Evolutionary conservation across 2,329 filamentous ascomycete genomes (phyloP).

Genomic region (Exophiala alcalophila): DNA sequence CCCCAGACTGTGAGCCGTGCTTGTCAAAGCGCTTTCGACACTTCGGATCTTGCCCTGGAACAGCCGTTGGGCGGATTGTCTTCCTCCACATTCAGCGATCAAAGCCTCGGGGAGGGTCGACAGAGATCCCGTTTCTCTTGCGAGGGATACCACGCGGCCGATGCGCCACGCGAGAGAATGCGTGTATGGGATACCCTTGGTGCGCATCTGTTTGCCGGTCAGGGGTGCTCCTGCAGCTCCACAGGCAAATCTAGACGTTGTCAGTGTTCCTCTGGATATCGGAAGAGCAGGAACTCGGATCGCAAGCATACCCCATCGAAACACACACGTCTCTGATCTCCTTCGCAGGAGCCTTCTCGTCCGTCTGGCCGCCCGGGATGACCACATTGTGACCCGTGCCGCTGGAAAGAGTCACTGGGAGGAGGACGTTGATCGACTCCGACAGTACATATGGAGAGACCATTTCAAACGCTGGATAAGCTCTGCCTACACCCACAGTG

Average conservation of each 20-base stretch:
- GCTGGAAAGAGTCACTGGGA: slow-evolving; percentile 17
- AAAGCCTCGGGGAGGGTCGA: slow-evolving; percentile 58
- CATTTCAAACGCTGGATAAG: slow-evolving; percentile 46
- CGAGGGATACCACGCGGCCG: slow-evolving; percentile 55
- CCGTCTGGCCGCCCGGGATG: slow-evolving; percentile 42
- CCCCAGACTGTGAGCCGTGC: slow-evolving; percentile 57
- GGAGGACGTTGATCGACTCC: slow-evolving; percentile 28
- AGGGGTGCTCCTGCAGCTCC: slow-evolving; percentile 43
- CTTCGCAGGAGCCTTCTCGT: slow-evolving; percentile 41
- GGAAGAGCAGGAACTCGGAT: slow-evolving; percentile 43
- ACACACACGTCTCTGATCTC: slow-evolving; percentile 13
- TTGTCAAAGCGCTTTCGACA: slow-evolving; percentile 52
- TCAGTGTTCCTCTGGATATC: slow-evolving; percentile 45
- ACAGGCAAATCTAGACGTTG: slow-evolving; percentile 38
- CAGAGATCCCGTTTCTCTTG: slow-evolving; percentile 34
- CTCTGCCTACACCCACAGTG: slow-evolving; percentile 38
- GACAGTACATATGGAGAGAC: slow-evolving; percentile 43
- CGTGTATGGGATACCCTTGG: slow-evolving; percentile 42
- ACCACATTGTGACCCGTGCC: slow-evolving; percentile 43
- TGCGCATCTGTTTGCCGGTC: slow-evolving; percentile 37
- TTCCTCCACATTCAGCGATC: slow-evolving; percentile 44
- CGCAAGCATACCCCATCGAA: slow-evolving; percentile 29
- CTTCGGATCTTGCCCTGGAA: slow-evolving; percentile 61
- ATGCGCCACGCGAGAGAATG: slow-evolving; percentile 51
- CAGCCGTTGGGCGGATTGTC: slow-evolving; percentile 44